phyloP scores from a whole-genome alignment of 345 rosid species.

The Zanthoxylum bungeanum region DNA sequence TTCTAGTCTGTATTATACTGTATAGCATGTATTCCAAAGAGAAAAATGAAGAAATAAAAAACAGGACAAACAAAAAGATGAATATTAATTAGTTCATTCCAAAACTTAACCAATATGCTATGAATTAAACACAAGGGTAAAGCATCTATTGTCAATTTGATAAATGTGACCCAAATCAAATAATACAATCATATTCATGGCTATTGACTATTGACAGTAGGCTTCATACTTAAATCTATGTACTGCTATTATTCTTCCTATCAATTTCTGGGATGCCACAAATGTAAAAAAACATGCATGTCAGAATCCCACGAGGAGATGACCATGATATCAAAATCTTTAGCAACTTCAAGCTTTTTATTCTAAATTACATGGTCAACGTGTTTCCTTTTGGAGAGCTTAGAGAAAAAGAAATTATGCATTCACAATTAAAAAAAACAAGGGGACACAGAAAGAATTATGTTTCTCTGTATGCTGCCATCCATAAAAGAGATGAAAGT shows the following conservation, averaged over 20 bases:
- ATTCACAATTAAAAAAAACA: neutral
- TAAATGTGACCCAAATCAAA: neutral
- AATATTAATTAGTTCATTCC: too few species aligned
- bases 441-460: neutral
- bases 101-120: neutral
- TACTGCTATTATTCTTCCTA: neutral
- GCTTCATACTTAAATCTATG: neutral
- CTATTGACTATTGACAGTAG: neutral
- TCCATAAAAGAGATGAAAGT: neutral
- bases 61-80: too few species aligned
- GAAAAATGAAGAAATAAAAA: too few species aligned
- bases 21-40: neutral
- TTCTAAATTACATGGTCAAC: neutral
- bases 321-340: neutral
- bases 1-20: neutral
- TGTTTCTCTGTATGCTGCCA: neutral
- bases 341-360: neutral
- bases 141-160: neutral
- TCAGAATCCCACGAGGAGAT: slow-evolving; percentile 6
- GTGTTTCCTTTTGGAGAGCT: neutral
- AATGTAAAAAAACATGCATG: neutral
- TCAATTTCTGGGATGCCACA: neutral
- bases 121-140: neutral
- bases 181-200: neutral
- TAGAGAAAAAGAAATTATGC: neutral